Evolutionary conservation across 2,329 filamentous ascomycete species (phyloP), one percentile per base, ranked within the genome.

Genomic region (Sporothrix euskadiensis): DNA sequence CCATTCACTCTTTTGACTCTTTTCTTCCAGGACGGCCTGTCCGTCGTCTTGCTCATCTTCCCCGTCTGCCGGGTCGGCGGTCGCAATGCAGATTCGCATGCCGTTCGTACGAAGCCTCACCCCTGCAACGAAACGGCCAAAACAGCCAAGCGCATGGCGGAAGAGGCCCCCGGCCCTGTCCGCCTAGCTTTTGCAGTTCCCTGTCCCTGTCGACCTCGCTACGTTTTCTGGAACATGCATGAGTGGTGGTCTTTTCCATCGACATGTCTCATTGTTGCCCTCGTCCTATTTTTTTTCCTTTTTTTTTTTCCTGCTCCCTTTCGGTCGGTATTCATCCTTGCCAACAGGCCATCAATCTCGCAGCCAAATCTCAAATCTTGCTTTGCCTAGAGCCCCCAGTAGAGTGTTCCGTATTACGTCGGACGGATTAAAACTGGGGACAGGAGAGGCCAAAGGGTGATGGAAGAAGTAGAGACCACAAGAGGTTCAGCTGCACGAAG

Each of bases 141-240:
- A 26, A n/a, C 61, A 65, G 39, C 19, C 39, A 44, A 66, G 39
- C 22, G 61, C 61, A 47, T 66, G 61, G 61, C 39, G 61, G 39
- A 66, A 44, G 39, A 30, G 41, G n/a, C n/a, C 39, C 39, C 39
- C 39, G 39, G 19, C 39, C 61, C n/a, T 66, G 61, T 30, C 22
- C 22, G 9, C 39, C 2, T 7, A 26, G 26, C 26, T 39, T 39
- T 30, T 19, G 6, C 26, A 26, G 30, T 19, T 35, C n/a, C 71
- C 30, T 35, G 41, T 69, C 54, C 65, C 69, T 26, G 47, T 39
- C 57, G 66, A 19, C 39, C 44, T 73, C 71, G 71, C 65, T 70
- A 73, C 66, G 66, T 49, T 26, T 63, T 65, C 65, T 73, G 71
- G 71, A 59, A 73, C 71, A 69, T 73, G 71, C 71, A 73, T 73